phyloP scores from a whole-genome alignment of 495 filamentous ascomycete genomes.

The Entonaema liquescens region DNA sequence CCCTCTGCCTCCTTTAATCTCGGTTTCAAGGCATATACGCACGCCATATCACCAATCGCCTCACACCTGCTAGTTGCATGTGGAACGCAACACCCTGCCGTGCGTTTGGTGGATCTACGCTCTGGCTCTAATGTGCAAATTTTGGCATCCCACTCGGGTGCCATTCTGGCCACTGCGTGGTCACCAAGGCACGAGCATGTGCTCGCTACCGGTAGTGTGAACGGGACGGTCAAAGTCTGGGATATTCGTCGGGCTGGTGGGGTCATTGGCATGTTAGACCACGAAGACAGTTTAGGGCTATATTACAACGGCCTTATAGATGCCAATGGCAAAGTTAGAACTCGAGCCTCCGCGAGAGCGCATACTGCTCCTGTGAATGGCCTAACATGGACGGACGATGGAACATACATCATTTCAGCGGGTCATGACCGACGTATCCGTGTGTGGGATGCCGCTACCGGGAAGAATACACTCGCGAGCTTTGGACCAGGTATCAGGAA shows the following conservation, averaged over 20 bases:
- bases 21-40: conserved; percentile 74
- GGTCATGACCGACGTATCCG: conserved; percentile 84
- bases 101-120: conserved; percentile 83
- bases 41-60: conserved; percentile 76
- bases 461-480: conserved; percentile 82
- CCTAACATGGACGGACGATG: conserved; percentile 82
- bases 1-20: conserved; percentile 74
- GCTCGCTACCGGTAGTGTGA: conserved; percentile 77
- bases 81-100: conserved; percentile 79
- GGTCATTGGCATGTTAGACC: conserved; percentile 77
- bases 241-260: conserved; percentile 79
- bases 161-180: conserved; percentile 80
- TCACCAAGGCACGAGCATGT: conserved; percentile 79
- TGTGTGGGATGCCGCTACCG: conserved; percentile 81
- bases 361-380: conserved; percentile 84
- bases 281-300: conserved; percentile 77
- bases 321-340: conserved; percentile 44
- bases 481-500: conserved; percentile 84
- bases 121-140: conserved; percentile 80
- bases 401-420: conserved; percentile 74
- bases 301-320: conserved; percentile 46
- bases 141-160: conserved; percentile 68
- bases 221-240: conserved; percentile 84
- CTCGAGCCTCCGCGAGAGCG: conserved; percentile 64
- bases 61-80: conserved; percentile 81